Evolutionary conservation across 2,329 filamentous ascomycete genomes (phyloP).

Genomic region (Fusarium verrucosum): DNA sequence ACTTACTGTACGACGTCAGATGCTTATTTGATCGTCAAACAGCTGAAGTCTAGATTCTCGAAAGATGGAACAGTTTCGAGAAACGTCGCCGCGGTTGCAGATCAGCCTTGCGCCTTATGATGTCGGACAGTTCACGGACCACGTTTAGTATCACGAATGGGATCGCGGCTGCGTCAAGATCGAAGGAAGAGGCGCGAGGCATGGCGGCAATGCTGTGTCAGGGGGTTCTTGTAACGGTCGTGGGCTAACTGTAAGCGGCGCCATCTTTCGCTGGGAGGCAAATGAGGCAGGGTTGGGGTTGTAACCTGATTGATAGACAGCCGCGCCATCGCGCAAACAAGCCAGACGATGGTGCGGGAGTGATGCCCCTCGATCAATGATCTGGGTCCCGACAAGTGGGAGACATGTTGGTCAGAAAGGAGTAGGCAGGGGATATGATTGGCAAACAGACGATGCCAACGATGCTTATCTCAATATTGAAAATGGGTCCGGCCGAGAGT

Average conservation of each 20-base stretch:
- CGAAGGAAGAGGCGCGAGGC: constrained; percentile 20
- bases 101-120: constrained; percentile 39
- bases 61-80: constrained; percentile 28
- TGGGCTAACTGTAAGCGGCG: constrained; percentile 36
- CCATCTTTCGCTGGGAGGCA: constrained; percentile 31
- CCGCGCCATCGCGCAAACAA: constrained; percentile 23
- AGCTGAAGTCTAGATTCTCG: constrained; percentile 17
- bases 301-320: constrained; percentile 21
- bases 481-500: constrained; percentile 29
- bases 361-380: constrained; percentile 6
- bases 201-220: constrained; percentile 13
- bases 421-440: constrained; percentile 17
- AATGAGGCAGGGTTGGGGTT: constrained; percentile 1
- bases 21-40: constrained; percentile 28
- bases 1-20: constrained; percentile 32
- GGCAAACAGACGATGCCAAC: constrained; percentile 8
- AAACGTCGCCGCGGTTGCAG: constrained; percentile 18
- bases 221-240: constrained; percentile 1
- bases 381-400: constrained; percentile 1
- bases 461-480: constrained; percentile 22
- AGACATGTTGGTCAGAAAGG: constrained; percentile 9
- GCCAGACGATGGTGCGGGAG: constrained; percentile 3
- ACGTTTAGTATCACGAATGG: constrained; percentile 25
- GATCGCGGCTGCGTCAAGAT: constrained; percentile 20
- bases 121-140: constrained; percentile 31